phyloP scores from a whole-genome alignment of 2,329 filamentous ascomycete genomes.

The Amphichorda felina region DNA sequence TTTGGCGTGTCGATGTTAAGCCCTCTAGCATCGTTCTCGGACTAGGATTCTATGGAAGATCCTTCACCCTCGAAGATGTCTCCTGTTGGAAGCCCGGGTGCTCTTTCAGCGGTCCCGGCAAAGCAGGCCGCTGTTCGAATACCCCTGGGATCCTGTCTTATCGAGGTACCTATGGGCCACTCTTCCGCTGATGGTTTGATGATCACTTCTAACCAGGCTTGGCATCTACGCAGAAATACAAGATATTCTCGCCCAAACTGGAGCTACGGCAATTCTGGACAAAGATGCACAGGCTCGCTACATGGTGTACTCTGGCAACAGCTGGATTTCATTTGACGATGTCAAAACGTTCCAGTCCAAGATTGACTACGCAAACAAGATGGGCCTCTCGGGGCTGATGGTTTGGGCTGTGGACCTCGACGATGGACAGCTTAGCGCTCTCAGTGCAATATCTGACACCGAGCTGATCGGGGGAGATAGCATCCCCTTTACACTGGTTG shows the following conservation, averaged over 20 bases:
- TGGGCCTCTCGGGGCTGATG: conserved; percentile 15
- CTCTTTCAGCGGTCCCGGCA: conserved; percentile 12
- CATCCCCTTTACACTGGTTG: background rate
- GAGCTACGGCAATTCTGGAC: conserved; percentile 9
- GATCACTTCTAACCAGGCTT: background rate
- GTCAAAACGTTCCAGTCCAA: conserved; percentile 18
- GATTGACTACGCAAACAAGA: conserved; percentile 14
- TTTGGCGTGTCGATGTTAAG: conserved; percentile 27
- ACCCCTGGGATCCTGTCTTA: conserved; percentile 15
- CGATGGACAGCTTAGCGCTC: conserved; percentile 4
- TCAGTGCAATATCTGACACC: background rate
- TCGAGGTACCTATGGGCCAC: too few relatives aligned
- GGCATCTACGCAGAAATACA: conserved; percentile 16
- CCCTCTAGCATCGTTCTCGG: conserved; percentile 30
- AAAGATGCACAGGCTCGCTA: conserved; percentile 15
- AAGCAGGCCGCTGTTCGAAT: conserved; percentile 15
- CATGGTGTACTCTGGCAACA: conserved; percentile 17
- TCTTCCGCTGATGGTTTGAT: background rate
- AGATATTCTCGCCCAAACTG: conserved; percentile 10
- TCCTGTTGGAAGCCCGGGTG: conserved; percentile 16
- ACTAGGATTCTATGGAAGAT: conserved; percentile 26
- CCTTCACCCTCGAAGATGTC: conserved; percentile 7
- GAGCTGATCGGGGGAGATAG: background rate
- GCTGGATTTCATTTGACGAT: conserved; percentile 27
- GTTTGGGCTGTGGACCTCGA: conserved; percentile 18